A percentile compares a stretch with the other conserved stretches of the same genome.
Evolutionary conservation across 2,329 filamentous ascomycete species (phyloP).

Genomic region (Apiospora hydei): DNA sequence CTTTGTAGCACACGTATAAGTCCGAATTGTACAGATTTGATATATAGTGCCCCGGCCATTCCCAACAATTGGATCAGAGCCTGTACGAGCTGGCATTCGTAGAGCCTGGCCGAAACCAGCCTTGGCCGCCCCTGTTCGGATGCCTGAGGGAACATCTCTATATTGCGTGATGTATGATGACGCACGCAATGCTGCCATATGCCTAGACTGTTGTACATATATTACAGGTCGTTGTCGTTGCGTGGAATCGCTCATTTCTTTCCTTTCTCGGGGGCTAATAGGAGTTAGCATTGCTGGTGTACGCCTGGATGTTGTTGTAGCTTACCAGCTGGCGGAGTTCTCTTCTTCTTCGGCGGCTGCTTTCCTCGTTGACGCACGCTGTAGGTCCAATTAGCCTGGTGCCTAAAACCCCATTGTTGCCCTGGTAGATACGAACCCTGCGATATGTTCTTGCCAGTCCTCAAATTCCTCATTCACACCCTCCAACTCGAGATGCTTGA

Average conservation of each 20-base stretch:
- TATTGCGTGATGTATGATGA: not conserved
- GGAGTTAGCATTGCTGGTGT: not conserved
- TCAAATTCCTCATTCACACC: conserved; percentile 80
- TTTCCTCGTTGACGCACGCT: conserved; percentile 84
- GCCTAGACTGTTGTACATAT: conserved; percentile 32
- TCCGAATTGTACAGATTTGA: not conserved
- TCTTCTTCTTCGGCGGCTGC: conserved; percentile 89
- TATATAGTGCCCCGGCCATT: not conserved
- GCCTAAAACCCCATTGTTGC: not conserved
- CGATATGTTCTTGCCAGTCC: conserved; percentile 78
- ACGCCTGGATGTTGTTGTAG: not conserved
- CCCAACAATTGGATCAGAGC: not conserved
- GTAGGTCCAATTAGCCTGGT: conserved; percentile 40
- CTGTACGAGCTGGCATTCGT: not conserved
- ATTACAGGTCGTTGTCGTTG: conserved; percentile 26
- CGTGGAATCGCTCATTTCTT: conserved; percentile 25
- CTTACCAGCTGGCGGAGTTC: conserved; percentile 47
- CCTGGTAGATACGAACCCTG: conserved; percentile 57
- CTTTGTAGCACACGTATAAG: not conserved
- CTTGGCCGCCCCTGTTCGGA: not conserved
- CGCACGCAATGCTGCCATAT: conserved; percentile 1
- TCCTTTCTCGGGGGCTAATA: conserved; percentile 3
- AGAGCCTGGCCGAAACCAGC: not conserved
- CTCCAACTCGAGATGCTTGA: conserved; percentile 72
- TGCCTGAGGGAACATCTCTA: not conserved